These are phyloP conservation scores for Psilocybe tampanensis DNA, from an alignment of 768 basidiomycete species.

Conservation along the genomic window DNA sequence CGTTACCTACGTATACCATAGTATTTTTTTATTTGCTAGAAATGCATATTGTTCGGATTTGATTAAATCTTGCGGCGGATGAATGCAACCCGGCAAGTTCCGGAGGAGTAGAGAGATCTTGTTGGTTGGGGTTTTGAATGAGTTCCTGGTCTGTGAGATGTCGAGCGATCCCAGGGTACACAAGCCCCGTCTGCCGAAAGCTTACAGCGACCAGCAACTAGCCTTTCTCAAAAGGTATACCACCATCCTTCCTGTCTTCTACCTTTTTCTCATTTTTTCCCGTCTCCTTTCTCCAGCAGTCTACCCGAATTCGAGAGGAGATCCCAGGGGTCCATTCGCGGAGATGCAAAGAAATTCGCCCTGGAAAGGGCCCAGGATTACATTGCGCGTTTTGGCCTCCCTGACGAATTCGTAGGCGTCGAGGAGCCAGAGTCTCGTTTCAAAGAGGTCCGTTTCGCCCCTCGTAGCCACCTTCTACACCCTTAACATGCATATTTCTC, in stretches of 20 bases:
- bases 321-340: constrained; percentile 59
- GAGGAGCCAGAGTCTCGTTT: constrained; percentile 64
- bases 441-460: constrained; percentile 47
- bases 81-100: constrained; percentile 36
- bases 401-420: constrained; percentile 52
- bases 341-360: constrained; percentile 72
- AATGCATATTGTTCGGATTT: constrained; percentile 18
- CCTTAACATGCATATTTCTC: constrained; percentile 14
- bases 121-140: constrained; percentile 24
- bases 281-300: constrained; percentile 33
- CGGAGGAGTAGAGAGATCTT: constrained; percentile 21
- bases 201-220: constrained; percentile 66
- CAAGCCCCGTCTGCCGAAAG: constrained; percentile 66
- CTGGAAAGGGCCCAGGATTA: constrained; percentile 64
- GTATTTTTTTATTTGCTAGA: constrained; percentile 5
- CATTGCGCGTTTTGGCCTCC: constrained; percentile 58
- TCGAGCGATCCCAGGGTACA: constrained; percentile 64
- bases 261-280: not conserved
- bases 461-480: not conserved
- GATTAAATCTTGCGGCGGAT: constrained; percentile 8
- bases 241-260: not conserved
- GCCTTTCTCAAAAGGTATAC: constrained; percentile 53
- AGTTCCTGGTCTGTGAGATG: constrained; percentile 32
- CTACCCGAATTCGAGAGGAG: constrained; percentile 60
- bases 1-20: constrained; percentile 21